Conservation (phyloP, 148 eudicot genomes). For the Heliosperma pusillum region DNA sequence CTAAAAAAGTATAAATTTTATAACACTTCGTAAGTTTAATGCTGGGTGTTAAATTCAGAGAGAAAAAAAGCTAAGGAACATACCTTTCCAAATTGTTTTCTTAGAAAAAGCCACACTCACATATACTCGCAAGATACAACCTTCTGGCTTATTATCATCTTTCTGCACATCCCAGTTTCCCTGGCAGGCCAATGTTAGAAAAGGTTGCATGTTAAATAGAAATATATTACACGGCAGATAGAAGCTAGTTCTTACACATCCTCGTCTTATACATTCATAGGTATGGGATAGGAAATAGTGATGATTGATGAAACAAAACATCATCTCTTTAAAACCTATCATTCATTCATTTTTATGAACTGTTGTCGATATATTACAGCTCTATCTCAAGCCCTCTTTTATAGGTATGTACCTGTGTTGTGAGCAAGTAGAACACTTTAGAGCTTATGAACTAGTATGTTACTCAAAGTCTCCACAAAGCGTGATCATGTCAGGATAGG, state of each 20-base stretch:
- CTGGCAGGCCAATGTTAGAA: conserved; percentile 33
- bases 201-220: conserved; percentile 4
- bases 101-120: conserved; percentile 72
- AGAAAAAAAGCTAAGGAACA: conserved; percentile 14
- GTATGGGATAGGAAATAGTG: background rate
- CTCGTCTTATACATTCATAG: background rate
- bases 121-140: conserved; percentile 63
- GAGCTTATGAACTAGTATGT: background rate
- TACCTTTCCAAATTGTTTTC: conserved; percentile 84
- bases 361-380: too few species aligned
- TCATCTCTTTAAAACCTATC: background rate
- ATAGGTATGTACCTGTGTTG: background rate
- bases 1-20: background rate
- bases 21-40: background rate
- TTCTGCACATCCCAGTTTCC: conserved; percentile 76
- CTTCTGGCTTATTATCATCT: conserved; percentile 35
- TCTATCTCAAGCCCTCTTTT: background rate
- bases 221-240: background rate
- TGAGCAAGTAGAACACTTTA: background rate
- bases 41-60: background rate
- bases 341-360: too few species aligned
- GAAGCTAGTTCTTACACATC: background rate
- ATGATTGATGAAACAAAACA: background rate
- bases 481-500: background rate
- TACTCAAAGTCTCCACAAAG: background rate